Conservation (phyloP, 2,329 filamentous ascomycete species). For the Monilinia fructicola region DNA sequence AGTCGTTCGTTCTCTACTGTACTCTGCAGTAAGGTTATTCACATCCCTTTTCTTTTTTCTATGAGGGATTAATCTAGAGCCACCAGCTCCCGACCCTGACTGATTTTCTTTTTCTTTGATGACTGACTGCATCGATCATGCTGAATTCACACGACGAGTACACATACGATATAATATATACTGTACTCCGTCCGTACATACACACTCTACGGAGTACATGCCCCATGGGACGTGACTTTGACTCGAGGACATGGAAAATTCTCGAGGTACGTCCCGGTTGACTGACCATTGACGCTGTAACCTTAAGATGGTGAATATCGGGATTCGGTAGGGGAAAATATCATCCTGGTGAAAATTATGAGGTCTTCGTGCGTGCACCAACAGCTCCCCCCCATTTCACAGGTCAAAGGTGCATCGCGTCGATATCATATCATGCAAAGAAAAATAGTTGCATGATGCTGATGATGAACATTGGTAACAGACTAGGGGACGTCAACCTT, state of each 20-base stretch:
- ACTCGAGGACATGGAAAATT: too few relatives aligned
- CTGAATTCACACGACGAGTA: not conserved
- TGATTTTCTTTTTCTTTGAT: not conserved
- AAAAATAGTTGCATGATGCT: constrained; percentile 11
- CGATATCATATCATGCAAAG: constrained; percentile 2
- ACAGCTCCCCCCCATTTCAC: not conserved
- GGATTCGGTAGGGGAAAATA: not conserved
- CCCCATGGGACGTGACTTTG: too few relatives aligned
- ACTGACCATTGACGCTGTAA: too few relatives aligned
- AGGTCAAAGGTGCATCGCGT: not conserved
- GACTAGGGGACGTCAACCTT: not conserved
- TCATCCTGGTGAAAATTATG: not conserved
- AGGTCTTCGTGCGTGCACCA: too few relatives aligned
- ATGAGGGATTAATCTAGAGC: constrained; percentile 15
- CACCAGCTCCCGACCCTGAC: too few relatives aligned
- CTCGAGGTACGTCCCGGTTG: too few relatives aligned
- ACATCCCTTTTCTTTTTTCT: not conserved
- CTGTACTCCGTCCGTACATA: too few relatives aligned
- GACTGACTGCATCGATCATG: not conserved
- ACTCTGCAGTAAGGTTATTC: too few relatives aligned
- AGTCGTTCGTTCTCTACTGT: too few relatives aligned
- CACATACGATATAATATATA: too few relatives aligned
- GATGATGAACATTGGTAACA: constrained; percentile 3
- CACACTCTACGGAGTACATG: too few relatives aligned
- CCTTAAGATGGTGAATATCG: too few relatives aligned